Conservation (phyloP, 1,284 basidiomycete species). For the Agaricales sp. region DNA sequence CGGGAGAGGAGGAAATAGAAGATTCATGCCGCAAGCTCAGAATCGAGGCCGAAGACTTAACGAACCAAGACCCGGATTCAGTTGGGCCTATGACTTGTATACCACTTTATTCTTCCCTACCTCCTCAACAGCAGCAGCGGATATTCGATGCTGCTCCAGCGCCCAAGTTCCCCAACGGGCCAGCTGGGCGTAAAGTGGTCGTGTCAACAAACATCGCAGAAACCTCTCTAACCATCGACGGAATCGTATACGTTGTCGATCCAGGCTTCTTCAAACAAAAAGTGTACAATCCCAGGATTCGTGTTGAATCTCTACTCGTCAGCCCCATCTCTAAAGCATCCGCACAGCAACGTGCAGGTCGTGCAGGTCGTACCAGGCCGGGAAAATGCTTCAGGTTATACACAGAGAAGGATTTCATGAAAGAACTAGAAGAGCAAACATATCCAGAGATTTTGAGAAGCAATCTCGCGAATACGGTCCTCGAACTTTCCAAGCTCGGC, state of each 20-base stretch:
- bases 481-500: conserved; percentile 92
- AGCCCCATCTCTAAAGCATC: conserved; percentile 95
- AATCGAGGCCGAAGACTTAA: conserved; percentile 76
- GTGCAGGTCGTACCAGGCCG: conserved; percentile 91
- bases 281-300: conserved; percentile 93
- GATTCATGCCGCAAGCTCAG: conserved; percentile 94
- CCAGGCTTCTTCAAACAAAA: conserved; percentile 98
- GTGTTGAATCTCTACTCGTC: conserved; percentile 91
- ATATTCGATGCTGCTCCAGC: conserved; percentile 88
- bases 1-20: conserved; percentile 98
- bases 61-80: conserved; percentile 58
- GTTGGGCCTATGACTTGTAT: conserved; percentile 85
- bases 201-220: conserved; percentile 98
- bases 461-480: conserved; percentile 89
- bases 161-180: conserved; percentile 51
- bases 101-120: conserved; percentile 90
- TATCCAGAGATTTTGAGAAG: conserved; percentile 92
- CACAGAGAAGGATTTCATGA: conserved; percentile 96
- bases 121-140: conserved; percentile 87
- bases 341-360: conserved; percentile 92
- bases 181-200: conserved; percentile 89
- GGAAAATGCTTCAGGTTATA: conserved; percentile 98
- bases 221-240: conserved; percentile 96
- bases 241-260: conserved; percentile 98
- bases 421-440: conserved; percentile 91